A percentile compares a stretch with the other conserved stretches of the same genome.
phyloP scores from a whole-genome alignment of 176 grass and related monocot species.

The Carex cristatella region DNA sequence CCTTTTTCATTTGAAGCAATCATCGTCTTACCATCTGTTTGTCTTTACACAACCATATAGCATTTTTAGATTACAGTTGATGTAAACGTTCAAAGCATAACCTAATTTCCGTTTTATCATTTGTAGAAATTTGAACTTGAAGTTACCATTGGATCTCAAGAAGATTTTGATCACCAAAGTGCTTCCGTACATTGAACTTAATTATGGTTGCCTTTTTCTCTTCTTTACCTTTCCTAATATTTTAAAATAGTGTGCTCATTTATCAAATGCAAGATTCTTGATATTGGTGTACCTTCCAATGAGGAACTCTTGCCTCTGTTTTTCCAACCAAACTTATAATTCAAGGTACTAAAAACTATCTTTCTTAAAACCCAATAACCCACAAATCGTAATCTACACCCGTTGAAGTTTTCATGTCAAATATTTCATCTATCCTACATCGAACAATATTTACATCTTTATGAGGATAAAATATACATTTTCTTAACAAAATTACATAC shows the following conservation, averaged over 20 bases:
- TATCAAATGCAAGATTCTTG: constrained; percentile 18
- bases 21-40: neutral
- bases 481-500: too few species aligned
- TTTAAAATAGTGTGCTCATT: neutral
- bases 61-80: neutral
- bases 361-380: constrained; percentile 5
- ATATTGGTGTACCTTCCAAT: constrained; percentile 30
- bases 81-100: neutral
- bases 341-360: constrained; percentile 7
- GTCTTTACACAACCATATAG: neutral
- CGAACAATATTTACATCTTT: too few species aligned
- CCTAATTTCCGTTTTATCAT: neutral
- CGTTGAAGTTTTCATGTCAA: neutral
- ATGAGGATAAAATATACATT: too few species aligned
- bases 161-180: neutral
- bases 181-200: neutral
- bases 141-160: constrained; percentile 5
- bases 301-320: constrained; percentile 16
- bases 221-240: constrained; percentile 10
- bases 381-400: neutral
- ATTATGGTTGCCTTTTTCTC: neutral
- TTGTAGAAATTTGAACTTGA: constrained; percentile 15
- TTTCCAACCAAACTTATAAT: constrained; percentile 18
- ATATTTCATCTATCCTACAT: too few species aligned
- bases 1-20: constrained; percentile 6